phyloP scores from a whole-genome alignment of 495 filamentous ascomycete genomes.

The Pyrenula massariospora region DNA sequence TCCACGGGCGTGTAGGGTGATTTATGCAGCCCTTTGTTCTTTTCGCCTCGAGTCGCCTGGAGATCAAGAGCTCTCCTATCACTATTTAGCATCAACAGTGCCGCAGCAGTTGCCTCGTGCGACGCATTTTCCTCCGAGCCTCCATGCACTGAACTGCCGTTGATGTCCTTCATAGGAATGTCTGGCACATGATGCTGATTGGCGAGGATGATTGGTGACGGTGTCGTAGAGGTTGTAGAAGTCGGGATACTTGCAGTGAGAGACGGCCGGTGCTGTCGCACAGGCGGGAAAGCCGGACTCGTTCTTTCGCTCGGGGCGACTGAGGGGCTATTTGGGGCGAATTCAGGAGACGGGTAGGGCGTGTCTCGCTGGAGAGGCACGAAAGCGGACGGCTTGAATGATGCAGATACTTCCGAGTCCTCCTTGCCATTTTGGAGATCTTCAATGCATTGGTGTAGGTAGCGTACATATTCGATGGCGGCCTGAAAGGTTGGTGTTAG shows the following conservation, averaged over 20 bases:
- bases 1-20: not conserved
- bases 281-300: conserved; percentile 19
- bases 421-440: conserved; percentile 57
- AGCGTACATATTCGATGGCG: conserved; percentile 92
- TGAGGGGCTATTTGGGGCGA: not conserved
- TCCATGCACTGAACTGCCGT: not conserved
- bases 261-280: conserved; percentile 18
- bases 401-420: conserved; percentile 10
- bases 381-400: conserved; percentile 8
- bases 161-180: not conserved
- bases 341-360: not conserved
- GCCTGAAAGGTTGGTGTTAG: conserved; percentile 40
- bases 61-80: conserved; percentile 38
- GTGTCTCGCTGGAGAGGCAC: conserved; percentile 2
- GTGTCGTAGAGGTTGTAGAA: conserved; percentile 12
- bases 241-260: conserved; percentile 18
- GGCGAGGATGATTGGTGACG: conserved; percentile 23
- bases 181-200: conserved; percentile 8
- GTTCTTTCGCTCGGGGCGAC: not conserved
- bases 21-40: not conserved
- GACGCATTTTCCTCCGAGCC: conserved; percentile 13
- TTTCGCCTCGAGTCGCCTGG: conserved; percentile 5
- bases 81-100: conserved; percentile 67
- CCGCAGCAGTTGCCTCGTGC: conserved; percentile 63
- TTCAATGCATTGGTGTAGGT: conserved; percentile 78